Base-by-base conservation (phyloP, 2,329 filamentous ascomycete genomes). In the Alternaria arbusti region DNA sequence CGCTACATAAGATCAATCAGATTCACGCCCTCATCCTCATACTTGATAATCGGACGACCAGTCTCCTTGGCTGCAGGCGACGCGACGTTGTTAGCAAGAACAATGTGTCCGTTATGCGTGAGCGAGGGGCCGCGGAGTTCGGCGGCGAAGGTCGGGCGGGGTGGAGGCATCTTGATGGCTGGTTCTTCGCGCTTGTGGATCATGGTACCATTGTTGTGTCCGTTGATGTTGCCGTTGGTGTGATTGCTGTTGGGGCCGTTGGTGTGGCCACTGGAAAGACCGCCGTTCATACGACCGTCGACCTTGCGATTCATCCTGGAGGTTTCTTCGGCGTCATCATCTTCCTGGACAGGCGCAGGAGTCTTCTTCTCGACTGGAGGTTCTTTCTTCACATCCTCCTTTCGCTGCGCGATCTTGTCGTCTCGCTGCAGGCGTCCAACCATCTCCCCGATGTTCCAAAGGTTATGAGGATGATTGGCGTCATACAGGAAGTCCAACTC, bases 401-500 rank as follows among this genome's bases (percentile, higher is more conserved):
- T 26, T 26, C 8, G 10, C 25, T 10, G 25, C 9, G 8, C 25
- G 9, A 4, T 26, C 25, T 26, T 26, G 9, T 26, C 25, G 8
- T 26, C 25, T 10, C 9, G 8, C 25, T 26, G 8, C 1, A 26
- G 1, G 8, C 25, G 25, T 26, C 25, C 25, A 10, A 26, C 25
- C 25, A 26, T 26, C 25, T 26, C 8, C 1, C 25, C 25, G 25
- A 26, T 26, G 25, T 26, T 26, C 25, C 25, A 26, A 0, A 65
- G 57, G n/a, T 75, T 71, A 1, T 69, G 40, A 0, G 66, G 54
- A 43, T 74, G 70, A 0, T 49, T 55, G 3, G 56, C 54, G 11
- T 78, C 69, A 20, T 66, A 67, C 1, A 78, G 11, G 22, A 73
- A 73, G 1, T 63, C 63, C 4, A 75, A 8, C 25, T 73, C 70